These are phyloP conservation scores for Boletus vermiculosoides DNA, from an alignment of 768 basidiomycete genomes.

Conservation along the genomic window DNA sequence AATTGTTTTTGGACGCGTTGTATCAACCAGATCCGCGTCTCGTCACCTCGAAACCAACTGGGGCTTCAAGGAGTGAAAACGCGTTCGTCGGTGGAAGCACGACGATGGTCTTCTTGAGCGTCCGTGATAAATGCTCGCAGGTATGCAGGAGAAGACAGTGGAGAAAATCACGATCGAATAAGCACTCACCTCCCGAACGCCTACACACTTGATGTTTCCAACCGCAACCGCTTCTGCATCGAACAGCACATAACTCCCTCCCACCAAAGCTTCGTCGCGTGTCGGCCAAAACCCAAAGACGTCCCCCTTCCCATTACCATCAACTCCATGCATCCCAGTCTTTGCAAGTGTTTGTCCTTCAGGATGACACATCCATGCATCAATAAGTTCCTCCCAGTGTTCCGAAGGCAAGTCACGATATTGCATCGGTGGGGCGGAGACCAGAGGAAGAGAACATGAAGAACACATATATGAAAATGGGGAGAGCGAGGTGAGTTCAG, in stretches of 20 bases:
- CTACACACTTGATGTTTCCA: constrained; percentile 24
- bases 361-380: constrained; percentile 97
- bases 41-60: constrained; percentile 45
- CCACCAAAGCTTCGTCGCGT: constrained; percentile 72
- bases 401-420: constrained; percentile 93
- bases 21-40: constrained; percentile 73
- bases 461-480: constrained; percentile 75
- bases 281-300: constrained; percentile 76
- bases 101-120: constrained; percentile 93
- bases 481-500: constrained; percentile 51
- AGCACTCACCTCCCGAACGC: constrained; percentile 48
- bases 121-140: constrained; percentile 41
- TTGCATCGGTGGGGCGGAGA: constrained; percentile 47
- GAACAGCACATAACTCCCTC: constrained; percentile 86
- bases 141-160: constrained; percentile 1
- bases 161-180: constrained; percentile 6
- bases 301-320: constrained; percentile 21
- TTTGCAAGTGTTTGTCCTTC: constrained; percentile 72
- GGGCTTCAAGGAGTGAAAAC: constrained; percentile 48
- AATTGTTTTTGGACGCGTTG: constrained; percentile 82
- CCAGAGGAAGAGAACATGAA: constrained; percentile 73
- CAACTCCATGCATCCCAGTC: constrained; percentile 36
- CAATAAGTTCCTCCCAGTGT: constrained; percentile 96
- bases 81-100: constrained; percentile 58
- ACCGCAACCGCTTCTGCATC: constrained; percentile 55